Percentiles rank a stretch among this genome's conserved stretches.
Evolutionary conservation across 768 basidiomycete genomes (phyloP).

Genomic region (Psilocybe cyanescens): DNA sequence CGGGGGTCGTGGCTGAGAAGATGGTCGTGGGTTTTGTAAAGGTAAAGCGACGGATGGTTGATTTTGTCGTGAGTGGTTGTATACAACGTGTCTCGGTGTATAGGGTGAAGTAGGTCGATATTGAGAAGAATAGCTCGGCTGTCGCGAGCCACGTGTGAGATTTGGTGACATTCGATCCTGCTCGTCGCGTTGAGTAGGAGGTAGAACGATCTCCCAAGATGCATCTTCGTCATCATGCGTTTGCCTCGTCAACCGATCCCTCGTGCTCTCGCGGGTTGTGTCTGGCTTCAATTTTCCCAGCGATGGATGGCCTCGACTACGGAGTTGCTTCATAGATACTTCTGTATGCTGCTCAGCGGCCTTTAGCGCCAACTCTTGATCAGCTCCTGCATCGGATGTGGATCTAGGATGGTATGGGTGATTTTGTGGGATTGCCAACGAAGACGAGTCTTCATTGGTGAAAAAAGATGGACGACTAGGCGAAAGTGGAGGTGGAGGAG

Average conservation of each 20-base stretch:
- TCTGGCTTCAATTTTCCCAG: slow-evolving; percentile 33
- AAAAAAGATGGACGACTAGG: slow-evolving; percentile 45
- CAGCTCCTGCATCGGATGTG: slow-evolving; percentile 55
- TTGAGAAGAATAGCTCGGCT: slow-evolving; percentile 11
- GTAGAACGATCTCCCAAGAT: slow-evolving; percentile 23
- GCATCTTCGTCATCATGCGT: slow-evolving; percentile 24
- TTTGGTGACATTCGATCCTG: slow-evolving; percentile 21
- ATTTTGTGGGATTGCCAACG: slow-evolving; percentile 34
- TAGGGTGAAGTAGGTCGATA: slow-evolving; percentile 33
- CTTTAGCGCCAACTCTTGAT: slow-evolving; percentile 47
- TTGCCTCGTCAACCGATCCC: slow-evolving; percentile 12
- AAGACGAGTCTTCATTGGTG: slow-evolving; percentile 35
- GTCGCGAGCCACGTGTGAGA: slow-evolving; percentile 6
- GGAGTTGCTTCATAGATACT: slow-evolving; percentile 29
- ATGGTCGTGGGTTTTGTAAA: slow-evolving; percentile 32
- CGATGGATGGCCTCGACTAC: slow-evolving; percentile 29
- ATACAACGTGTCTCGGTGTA: slow-evolving; percentile 32
- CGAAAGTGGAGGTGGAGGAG: slow-evolving; percentile 47
- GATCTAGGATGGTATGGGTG: slow-evolving; percentile 43
- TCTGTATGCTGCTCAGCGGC: slow-evolving; percentile 42
- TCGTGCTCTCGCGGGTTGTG: slow-evolving; percentile 34
- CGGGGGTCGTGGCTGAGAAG: slow-evolving; percentile 30
- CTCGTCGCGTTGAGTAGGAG: slow-evolving; percentile 20
- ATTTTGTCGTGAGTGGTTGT: slow-evolving; percentile 39
- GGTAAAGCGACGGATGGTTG: slow-evolving; percentile 37